Percentiles rank a stretch among this genome's conserved stretches.
Evolutionary conservation across 148 eudicot species (phyloP).

Genomic region (Persicaria maculosa): DNA sequence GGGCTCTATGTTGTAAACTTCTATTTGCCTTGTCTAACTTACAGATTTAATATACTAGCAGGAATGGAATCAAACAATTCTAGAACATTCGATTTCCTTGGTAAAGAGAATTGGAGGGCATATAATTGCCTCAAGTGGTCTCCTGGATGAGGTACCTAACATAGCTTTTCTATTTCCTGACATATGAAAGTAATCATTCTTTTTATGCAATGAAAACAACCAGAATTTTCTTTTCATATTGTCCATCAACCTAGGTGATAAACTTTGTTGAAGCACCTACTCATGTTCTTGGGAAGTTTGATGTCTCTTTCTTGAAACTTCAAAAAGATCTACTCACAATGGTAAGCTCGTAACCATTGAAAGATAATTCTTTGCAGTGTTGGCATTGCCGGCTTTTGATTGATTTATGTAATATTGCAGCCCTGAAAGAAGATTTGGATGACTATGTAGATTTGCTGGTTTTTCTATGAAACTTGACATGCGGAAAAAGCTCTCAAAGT

Average conservation of each 20-base stretch:
- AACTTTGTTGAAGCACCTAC: conserved; percentile 96
- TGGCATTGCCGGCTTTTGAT: not conserved
- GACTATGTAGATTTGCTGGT: too few relatives aligned
- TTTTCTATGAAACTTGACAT: conserved; percentile 90
- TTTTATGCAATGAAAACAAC: not conserved
- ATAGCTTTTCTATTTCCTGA: not conserved
- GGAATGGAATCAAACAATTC: conserved; percentile 72
- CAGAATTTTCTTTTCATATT: not conserved
- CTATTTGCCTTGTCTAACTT: not conserved
- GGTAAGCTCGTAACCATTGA: conserved; percentile 36
- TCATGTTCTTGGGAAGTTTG: conserved; percentile 79
- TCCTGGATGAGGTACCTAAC: conserved; percentile 79
- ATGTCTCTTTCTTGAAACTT: conserved; percentile 73
- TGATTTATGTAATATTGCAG: too few relatives aligned
- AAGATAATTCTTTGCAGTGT: not conserved
- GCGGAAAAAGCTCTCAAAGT: conserved; percentile 66
- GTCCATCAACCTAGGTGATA: conserved; percentile 46
- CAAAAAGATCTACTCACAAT: conserved; percentile 89
- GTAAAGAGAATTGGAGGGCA: conserved; percentile 55
- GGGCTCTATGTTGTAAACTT: not conserved
- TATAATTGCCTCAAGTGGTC: conserved; percentile 47
- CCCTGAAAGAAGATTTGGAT: too few relatives aligned
- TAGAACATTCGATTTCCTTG: conserved; percentile 53
- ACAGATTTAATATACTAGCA: conserved; percentile 22
- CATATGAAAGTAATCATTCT: not conserved